A percentile compares a stretch with the other conserved stretches of the same genome.
Evolutionary conservation across 441 rosid species (phyloP).

Genomic region (Rhodomyrtus psidioides): DNA sequence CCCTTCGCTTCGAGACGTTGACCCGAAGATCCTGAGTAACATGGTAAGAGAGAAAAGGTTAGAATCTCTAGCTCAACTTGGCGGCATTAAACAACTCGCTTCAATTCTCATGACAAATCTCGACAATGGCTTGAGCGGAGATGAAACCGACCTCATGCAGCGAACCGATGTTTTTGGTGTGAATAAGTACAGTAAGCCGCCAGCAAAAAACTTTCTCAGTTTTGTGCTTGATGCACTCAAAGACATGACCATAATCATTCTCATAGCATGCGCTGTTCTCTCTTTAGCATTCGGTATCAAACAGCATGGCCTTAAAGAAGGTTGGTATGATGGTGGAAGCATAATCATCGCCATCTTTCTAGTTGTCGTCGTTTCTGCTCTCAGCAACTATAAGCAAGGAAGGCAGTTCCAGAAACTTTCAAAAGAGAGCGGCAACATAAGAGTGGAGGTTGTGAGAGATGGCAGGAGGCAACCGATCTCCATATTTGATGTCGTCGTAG

Average conservation of each 20-base stretch:
- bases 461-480: conserved; percentile 22
- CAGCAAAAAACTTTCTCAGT: conserved; percentile 17
- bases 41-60: conserved; percentile 20
- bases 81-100: conserved; percentile 23
- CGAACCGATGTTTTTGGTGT: conserved; percentile 24
- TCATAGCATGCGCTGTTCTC: conserved; percentile 27
- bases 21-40: conserved; percentile 8
- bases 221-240: conserved; percentile 31
- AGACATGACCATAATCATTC: conserved; percentile 30
- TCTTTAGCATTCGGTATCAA: conserved; percentile 33
- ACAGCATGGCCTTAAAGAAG: conserved; percentile 24
- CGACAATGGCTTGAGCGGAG: conserved; percentile 16
- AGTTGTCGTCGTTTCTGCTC: conserved; percentile 14
- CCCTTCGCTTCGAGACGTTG: not conserved
- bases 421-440: conserved; percentile 18
- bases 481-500: conserved; percentile 26
- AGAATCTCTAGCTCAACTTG: conserved; percentile 10
- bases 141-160: conserved; percentile 4
- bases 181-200: conserved; percentile 20
- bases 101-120: conserved; percentile 13
- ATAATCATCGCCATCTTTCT: conserved; percentile 27
- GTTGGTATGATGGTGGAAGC: conserved; percentile 46
- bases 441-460: conserved; percentile 27
- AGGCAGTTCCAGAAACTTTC: conserved; percentile 24
- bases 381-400: conserved; percentile 27